phyloP scores from a whole-genome alignment of 2,329 filamentous ascomycete genomes.

The Xylariomycetidae sp. region DNA sequence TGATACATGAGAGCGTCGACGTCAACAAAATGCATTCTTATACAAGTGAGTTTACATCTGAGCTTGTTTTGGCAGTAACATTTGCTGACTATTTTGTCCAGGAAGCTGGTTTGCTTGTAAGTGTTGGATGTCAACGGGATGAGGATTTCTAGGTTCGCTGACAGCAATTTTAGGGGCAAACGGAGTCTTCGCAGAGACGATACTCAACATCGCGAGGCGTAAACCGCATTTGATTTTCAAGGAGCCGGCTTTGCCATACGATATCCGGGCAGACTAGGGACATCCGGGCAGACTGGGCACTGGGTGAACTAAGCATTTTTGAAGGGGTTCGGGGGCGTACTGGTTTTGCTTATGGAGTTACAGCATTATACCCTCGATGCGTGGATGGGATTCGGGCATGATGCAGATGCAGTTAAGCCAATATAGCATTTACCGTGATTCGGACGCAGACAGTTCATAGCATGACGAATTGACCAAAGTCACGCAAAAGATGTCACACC shows the following conservation, averaged over 20 bases:
- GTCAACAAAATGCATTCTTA: constrained; percentile 63
- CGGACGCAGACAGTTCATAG: no score
- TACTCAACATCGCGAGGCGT: constrained; percentile 79
- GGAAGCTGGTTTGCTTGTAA: constrained; percentile 84
- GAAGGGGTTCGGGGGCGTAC: background rate
- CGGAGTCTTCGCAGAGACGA: constrained; percentile 87
- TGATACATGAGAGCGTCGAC: constrained; percentile 89
- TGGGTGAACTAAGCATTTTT: background rate
- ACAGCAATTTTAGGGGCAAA: constrained; percentile 62
- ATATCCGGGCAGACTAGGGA: no score
- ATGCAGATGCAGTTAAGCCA: background rate
- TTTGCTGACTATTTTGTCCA: constrained; percentile 23
- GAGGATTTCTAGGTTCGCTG: constrained; percentile 6
- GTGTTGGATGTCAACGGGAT: constrained; percentile 12
- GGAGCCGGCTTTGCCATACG: constrained; percentile 53
- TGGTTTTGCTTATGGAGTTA: background rate
- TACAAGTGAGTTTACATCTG: constrained; percentile 53
- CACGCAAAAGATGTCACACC: no score
- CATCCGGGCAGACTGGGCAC: constrained; percentile 3
- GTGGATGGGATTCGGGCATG: background rate
- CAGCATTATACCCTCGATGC: background rate
- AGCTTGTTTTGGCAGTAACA: background rate
- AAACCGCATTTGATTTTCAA: constrained; percentile 86
- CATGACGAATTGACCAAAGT: no score
- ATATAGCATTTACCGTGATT: no score